Evolutionary conservation across 129 eudicot species (phyloP), one percentile per base, ranked within the genome.

Genomic region (Lactuca sativa): DNA sequence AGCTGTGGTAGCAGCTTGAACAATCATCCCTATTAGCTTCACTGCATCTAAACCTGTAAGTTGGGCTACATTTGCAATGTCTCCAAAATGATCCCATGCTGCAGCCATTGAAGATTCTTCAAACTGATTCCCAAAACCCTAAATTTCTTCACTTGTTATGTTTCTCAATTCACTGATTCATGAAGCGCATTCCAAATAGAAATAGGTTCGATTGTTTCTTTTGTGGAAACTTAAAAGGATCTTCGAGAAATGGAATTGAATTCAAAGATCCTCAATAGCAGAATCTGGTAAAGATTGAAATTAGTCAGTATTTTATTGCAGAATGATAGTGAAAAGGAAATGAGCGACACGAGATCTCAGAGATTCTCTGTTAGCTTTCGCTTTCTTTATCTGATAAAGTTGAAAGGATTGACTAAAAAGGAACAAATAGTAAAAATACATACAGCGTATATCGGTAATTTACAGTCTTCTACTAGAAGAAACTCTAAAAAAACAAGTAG

Each of bases 81-180:
- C 97, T 59, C 97, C 97, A 15, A 93, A 78, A 61, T 87, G 95
- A 9, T 90, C 97, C 95, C 91, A 90, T 33, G 84, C 60, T 1
- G 74, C 48, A 16, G 86, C 82, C 96, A 86, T 88, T 18, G 21
- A 18, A 18, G 21, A 18, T 25, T 25, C 30, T 49, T 43, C 70
- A 59, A 58, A 59, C 9, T 18, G 11, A 62, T 34, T 70, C 75
- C 57, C 44, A 15, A 59, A 68, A 56, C 77, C 43, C 58, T 72
- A 37, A 2, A 18, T 67, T 34, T 52, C 36, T 61, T 62, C 14
- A 44, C 40, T 68, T 58, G 40, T 48, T 40, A 56, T 32, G 59
- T 77, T 41, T 56, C 3, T 62, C 51, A 41, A 56, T 25, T 25
- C 30, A 25, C 30, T 1, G 30, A 70, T 62, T 43, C 32, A 44